Evolutionary conservation across 768 basidiomycete species (phyloP).

Genomic region (Lactarius trivialis): DNA sequence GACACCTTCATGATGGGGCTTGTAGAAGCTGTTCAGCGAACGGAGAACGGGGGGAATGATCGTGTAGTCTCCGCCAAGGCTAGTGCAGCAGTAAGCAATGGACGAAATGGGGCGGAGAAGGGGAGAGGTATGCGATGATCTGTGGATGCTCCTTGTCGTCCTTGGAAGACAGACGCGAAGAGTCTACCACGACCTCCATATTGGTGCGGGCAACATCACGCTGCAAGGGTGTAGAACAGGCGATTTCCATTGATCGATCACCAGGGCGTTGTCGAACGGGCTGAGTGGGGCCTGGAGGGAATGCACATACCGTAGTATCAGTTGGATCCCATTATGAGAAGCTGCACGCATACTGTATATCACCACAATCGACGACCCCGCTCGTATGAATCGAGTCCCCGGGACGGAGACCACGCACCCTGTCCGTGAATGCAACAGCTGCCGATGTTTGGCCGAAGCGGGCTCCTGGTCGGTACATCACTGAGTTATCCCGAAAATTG

Average conservation of each 20-base stretch:
- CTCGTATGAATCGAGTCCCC: constrained; percentile 61
- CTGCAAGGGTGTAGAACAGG: constrained; percentile 69
- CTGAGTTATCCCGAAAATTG: constrained; percentile 69
- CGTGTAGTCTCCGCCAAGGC: constrained; percentile 78
- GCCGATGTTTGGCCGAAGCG: constrained; percentile 83
- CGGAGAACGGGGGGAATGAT: constrained; percentile 86
- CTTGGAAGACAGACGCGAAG: constrained; percentile 37
- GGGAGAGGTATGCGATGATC: constrained; percentile 47
- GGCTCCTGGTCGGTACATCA: constrained; percentile 52
- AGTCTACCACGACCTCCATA: constrained; percentile 16
- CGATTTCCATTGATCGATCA: constrained; percentile 84
- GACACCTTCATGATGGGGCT: no score
- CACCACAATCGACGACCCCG: constrained; percentile 73
- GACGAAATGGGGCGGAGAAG: background rate
- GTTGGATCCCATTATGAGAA: background rate
- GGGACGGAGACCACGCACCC: constrained; percentile 61
- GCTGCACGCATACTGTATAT: constrained; percentile 44
- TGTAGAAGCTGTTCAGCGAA: constrained; percentile 70
- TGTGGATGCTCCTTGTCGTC: constrained; percentile 66
- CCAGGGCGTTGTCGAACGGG: constrained; percentile 78
- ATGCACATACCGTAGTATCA: background rate
- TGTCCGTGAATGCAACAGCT: constrained; percentile 57
- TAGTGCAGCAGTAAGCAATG: constrained; percentile 14
- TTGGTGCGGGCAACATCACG: constrained; percentile 37
- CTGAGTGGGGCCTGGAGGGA: constrained; percentile 56